Base-by-base conservation (phyloP, 768 basidiomycete species). In the Sporobolomyces phaffii region DNA sequence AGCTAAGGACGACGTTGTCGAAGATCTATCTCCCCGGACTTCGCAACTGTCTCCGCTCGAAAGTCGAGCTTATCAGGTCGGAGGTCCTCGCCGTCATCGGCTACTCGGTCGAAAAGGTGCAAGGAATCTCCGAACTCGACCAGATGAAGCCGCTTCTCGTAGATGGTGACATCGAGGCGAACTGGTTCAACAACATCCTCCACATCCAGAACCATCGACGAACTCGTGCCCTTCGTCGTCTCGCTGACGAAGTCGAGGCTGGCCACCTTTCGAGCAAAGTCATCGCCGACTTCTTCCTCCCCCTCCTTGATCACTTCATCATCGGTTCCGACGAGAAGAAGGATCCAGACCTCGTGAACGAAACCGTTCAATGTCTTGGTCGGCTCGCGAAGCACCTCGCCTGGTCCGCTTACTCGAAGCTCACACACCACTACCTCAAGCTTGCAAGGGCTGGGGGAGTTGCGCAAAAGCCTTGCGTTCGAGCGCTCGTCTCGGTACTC, bases 111-210 rank as follows among this genome's bases (percentile, higher is more conserved):
- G 79, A 81, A 40, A 84, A 82, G 66, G 89, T 88, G 70, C 79
- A 81, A 9, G 78, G 81, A 24, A 79, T 92, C 34, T 74, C 79
- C 0, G 77, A 83, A 3, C 78, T 97, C 31, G 85, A 84, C 54
- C 92, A 97, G 75, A 86, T 98, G 85, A 84, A 80, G 28, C 82
- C 85, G 15, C 78, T 98, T 10, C 82, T 97, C 36, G 90, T 89
- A 11, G 85, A 82, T 22, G 93, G 90, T 1, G 92, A 98, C 75
- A 87, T 89, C 53, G 94, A 99, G 77, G 91, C 91, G 36, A 92
- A 88, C 75, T 93, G 98, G 80, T 98, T 99, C 83, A 87, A 87
- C 81, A 99, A 99, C 77, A 85, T 97, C 52, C 84, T 88, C 59
- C 96, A 99, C 75, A 84, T 98, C 48, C 96, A 99, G 78, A 24